A percentile compares a stretch with the other conserved stretches of the same genome.
phyloP scores from a whole-genome alignment of 2,329 filamentous ascomycete genomes.

The Escovopsis weberi region DNA sequence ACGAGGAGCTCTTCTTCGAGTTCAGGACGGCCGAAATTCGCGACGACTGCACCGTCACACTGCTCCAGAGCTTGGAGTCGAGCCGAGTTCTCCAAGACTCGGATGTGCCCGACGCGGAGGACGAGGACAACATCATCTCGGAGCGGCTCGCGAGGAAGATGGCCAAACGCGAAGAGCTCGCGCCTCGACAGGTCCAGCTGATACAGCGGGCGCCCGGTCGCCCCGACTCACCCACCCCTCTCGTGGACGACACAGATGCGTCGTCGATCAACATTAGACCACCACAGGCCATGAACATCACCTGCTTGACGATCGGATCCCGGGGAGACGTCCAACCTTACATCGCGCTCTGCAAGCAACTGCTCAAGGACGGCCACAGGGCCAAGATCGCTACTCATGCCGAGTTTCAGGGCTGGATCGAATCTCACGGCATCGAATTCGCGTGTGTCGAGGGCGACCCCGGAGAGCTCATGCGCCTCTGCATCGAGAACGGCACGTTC shows the following conservation, averaged over 20 bases:
- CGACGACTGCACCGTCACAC: slow-evolving; percentile 76
- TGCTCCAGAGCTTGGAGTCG: slow-evolving; percentile 63
- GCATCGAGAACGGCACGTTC: slow-evolving; percentile 95
- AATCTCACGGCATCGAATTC: slow-evolving; percentile 90
- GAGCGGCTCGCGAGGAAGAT: slow-evolving; percentile 71
- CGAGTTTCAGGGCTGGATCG: slow-evolving; percentile 81
- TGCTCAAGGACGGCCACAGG: slow-evolving; percentile 76
- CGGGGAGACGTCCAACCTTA: slow-evolving; percentile 95
- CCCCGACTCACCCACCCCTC: slow-evolving; percentile 54
- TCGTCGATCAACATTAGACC: slow-evolving; percentile 91
- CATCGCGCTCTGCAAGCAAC: slow-evolving; percentile 84
- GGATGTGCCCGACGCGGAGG: slow-evolving; percentile 49
- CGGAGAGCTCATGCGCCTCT: slow-evolving; percentile 86
- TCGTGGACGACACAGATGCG: slow-evolving; percentile 79
- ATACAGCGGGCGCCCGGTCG: slow-evolving; percentile 30
- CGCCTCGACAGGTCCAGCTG: slow-evolving; percentile 34
- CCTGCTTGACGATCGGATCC: slow-evolving; percentile 90
- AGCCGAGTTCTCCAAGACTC: slow-evolving; percentile 57
- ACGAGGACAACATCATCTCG: slow-evolving; percentile 58
- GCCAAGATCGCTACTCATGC: slow-evolving; percentile 80
- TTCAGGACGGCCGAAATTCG: slow-evolving; percentile 64
- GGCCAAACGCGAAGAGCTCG: slow-evolving; percentile 44
- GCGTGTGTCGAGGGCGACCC: slow-evolving; percentile 79
- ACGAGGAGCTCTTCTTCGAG: slow-evolving; percentile 95
- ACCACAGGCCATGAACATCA: slow-evolving; percentile 61